Evolutionary conservation across 768 basidiomycete genomes (phyloP).

Genomic region (Calvatia gigantea): DNA sequence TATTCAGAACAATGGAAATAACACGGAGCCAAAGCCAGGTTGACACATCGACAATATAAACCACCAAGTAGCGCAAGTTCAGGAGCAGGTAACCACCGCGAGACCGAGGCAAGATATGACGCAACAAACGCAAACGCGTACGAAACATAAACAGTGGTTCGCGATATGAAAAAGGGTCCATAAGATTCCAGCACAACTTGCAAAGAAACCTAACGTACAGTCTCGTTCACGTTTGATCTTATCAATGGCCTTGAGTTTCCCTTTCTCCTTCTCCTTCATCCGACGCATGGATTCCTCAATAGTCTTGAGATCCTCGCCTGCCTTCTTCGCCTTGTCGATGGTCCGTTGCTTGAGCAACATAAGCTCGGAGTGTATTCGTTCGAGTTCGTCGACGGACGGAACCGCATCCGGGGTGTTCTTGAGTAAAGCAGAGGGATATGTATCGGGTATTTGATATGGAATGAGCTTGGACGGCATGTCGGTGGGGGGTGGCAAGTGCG

Average conservation of each 20-base stretch:
- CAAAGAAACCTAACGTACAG: slow-evolving; percentile 49
- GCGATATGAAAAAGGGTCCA: slow-evolving; percentile 18
- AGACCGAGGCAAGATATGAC: not conserved
- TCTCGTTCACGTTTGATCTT: slow-evolving; percentile 73
- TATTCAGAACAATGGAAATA: slow-evolving; percentile 11
- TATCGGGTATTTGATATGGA: slow-evolving; percentile 43
- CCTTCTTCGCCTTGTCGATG: slow-evolving; percentile 67
- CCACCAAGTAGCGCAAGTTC: not conserved
- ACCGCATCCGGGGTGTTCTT: slow-evolving; percentile 63
- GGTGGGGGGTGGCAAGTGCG: not conserved
- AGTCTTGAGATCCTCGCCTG: slow-evolving; percentile 66
- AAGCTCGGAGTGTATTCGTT: slow-evolving; percentile 61
- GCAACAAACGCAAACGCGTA: slow-evolving; percentile 28
- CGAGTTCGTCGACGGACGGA: slow-evolving; percentile 72
- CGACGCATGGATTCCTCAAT: slow-evolving; percentile 76
- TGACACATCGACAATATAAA: not conserved
- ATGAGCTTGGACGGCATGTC: slow-evolving; percentile 62
- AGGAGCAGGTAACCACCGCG: not conserved
- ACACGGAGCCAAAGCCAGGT: not conserved
- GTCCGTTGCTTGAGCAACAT: slow-evolving; percentile 47
- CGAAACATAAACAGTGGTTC: slow-evolving; percentile 2
- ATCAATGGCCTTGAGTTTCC: slow-evolving; percentile 67
- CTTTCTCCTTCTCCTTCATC: slow-evolving; percentile 74
- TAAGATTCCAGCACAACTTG: slow-evolving; percentile 16
- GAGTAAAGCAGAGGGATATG: slow-evolving; percentile 56